A percentile compares a stretch with the other conserved stretches of the same genome.
Conservation (phyloP, 169 alveolate species). For the Plasmodium knowlesi region DNA sequence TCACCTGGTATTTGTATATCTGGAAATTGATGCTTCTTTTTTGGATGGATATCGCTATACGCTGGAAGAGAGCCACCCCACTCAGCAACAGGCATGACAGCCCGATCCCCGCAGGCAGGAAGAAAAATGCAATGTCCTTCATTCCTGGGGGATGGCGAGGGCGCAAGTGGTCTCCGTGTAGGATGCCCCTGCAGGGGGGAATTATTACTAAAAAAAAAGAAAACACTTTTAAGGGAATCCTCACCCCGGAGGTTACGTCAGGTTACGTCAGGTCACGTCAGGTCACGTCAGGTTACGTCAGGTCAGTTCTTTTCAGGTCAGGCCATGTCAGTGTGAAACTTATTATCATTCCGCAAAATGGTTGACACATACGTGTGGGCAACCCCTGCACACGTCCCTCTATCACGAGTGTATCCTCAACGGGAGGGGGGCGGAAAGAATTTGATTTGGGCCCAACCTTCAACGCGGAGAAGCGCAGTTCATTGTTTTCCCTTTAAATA, state of each 20-base stretch:
- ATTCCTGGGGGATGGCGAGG: not conserved
- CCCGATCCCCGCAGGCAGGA: conserved; percentile 44
- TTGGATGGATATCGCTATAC: conserved; percentile 48
- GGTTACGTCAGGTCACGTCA: not conserved
- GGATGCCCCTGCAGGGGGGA: not conserved
- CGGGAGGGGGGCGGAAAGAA: not conserved
- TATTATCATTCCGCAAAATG: not conserved
- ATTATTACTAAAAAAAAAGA: not conserved
- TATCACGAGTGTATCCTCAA: not conserved
- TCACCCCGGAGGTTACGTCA: not conserved
- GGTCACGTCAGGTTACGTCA: not conserved
- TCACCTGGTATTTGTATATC: conserved; percentile 12
- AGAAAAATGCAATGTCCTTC: conserved; percentile 67
- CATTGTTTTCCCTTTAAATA: not conserved
- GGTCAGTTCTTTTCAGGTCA: not conserved
- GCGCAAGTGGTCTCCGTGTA: not conserved
- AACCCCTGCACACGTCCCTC: not conserved
- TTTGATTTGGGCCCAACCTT: not conserved
- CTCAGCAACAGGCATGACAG: conserved; percentile 44
- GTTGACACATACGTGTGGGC: not conserved
- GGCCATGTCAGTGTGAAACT: not conserved
- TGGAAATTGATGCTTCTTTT: conserved; percentile 57
- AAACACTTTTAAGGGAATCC: not conserved
- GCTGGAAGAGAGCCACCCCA: conserved; percentile 62
- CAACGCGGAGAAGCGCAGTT: not conserved